phyloP scores from a whole-genome alignment of 352 stramenopile species.

The Globisporangium ultimum region DNA sequence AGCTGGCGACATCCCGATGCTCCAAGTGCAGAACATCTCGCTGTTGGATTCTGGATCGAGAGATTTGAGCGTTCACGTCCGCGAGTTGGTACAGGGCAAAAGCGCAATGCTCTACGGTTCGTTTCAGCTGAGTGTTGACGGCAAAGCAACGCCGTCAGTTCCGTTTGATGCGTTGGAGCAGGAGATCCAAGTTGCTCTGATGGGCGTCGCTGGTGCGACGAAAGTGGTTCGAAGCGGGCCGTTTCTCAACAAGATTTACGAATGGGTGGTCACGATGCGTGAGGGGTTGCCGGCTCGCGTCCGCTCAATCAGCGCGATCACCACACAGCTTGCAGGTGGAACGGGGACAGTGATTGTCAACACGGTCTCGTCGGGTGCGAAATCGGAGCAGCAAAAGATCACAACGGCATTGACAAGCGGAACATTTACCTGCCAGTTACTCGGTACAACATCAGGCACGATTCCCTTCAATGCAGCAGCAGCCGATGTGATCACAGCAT shows the following conservation, averaged over 20 bases:
- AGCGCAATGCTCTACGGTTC: conserved; percentile 35
- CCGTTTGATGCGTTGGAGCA: conserved; percentile 33
- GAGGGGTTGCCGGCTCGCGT: conserved; percentile 26
- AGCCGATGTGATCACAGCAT: conserved; percentile 17
- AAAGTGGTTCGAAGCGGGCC: conserved; percentile 27
- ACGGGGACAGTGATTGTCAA: conserved; percentile 18
- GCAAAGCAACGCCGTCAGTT: conserved; percentile 16
- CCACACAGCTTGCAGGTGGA: conserved; percentile 21
- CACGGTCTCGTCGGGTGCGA: conserved; percentile 21
- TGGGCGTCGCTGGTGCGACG: conserved; percentile 3
- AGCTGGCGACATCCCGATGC: conserved; percentile 42
- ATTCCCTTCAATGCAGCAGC: conserved; percentile 32
- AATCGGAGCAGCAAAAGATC: conserved; percentile 42
- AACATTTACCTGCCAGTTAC: conserved; percentile 26
- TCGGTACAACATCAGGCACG: conserved; percentile 3
- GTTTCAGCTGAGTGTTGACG: conserved; percentile 45
- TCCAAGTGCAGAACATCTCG: conserved; percentile 39
- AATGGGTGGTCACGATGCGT: conserved; percentile 36
- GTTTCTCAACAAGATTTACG: conserved; percentile 39
- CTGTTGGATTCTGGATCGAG: conserved; percentile 40
- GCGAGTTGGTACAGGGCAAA: conserved; percentile 44
- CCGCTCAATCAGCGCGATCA: conserved; percentile 20
- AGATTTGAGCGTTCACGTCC: conserved; percentile 36
- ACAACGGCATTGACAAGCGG: conserved; percentile 32
- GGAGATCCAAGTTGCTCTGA: conserved; percentile 21